Evolutionary conservation across 2,329 filamentous ascomycete genomes (phyloP), one percentile per base, ranked within the genome.

Genomic region (Botryosphaeria agaves): DNA sequence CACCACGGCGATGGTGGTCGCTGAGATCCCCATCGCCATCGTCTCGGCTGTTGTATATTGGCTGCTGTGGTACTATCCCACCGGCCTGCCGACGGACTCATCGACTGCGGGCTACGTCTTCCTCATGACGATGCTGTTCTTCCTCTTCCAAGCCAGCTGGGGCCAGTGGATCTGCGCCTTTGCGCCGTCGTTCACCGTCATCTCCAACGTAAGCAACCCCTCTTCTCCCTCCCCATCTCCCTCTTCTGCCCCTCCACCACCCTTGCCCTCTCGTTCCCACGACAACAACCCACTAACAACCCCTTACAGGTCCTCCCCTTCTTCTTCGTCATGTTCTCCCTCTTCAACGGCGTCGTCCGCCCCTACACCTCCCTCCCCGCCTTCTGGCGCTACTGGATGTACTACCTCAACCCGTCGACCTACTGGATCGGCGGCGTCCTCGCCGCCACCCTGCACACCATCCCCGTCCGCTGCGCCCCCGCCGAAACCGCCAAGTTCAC

Each of bases 151-250:
- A 48, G 67, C 66, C 18, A 72, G 63, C 40, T 85, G 75, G 79
- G 82, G 77, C 14, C 80, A 84, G 48, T 87, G 78, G 78, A 82
- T 89, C 41, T 79, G 74, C 38, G 80, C 82, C 1, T 84, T 84
- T 50, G 77, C 80, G 0, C 79, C 80, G 0, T 74, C 64, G 24
- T 83, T 83, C 54, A 81, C 77, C 1, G 76, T 83, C 38, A 82
- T 85, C 39, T 72, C 71, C 26, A 83, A 85, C 44, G 51, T 49
- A 33, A 35, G 33, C 23, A 5, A 14, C 7, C 17, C 14, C 27
- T 26, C 27, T 20, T 14, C 18, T 11, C 32, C 19, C 9, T 17
- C 21, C 14, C 26, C 23, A 21, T 21, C 7, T 21, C 19, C 19
- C 19, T 21, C 7, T 21, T 31, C n/a, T 30, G 25, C n/a, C 15